Base-by-base conservation (phyloP, 2,329 filamentous ascomycete species). In the Beauveria medogensis region DNA sequence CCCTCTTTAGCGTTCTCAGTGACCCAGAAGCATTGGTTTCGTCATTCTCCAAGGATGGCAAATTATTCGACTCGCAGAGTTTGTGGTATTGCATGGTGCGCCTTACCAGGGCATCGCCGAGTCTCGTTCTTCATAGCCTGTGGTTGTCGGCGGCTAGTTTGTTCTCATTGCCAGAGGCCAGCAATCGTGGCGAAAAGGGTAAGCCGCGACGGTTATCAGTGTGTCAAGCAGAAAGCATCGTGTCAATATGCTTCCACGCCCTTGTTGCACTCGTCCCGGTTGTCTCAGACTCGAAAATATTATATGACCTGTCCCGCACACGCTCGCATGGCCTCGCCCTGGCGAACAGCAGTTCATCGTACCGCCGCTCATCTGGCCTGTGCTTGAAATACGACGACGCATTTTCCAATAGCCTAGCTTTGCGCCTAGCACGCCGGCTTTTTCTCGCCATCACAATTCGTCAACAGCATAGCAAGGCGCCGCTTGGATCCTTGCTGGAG, bases 61-160 rank as follows among this genome's bases (percentile, higher is more conserved):
- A 79, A 50, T 69, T 84, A 1, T 78, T 83, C 59, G 83, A 87
- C 69, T 86, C 84, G 1, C 82, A 84, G 56, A 82, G 80, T 16
- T 72, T 85, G 1, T 88, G 82, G 83, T 86, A 85, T 67, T 83
- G 81, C 66, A 84, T 86, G 78, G 72, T 85, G 59, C 80, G 81
- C 60, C 73, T 88, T 70, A 84, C 81, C 5, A 77, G 82, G 54
- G 78, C 80, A 47, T 78, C 80, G 18, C 82, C 84, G 5, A 82
- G 75, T 52, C 69, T 87, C 22, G 83, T 88, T 2, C 81, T 87
- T 56, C 82, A 87, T 67, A 85, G 83, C 66, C 74, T 89, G 5
- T 89, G 86, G 86, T 75, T 83, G 64, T 82, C 83, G 6, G 77
- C 84, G 1, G 80, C 78, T 8, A 77, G 77, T 52, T 73, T 88